Evolutionary conservation across 2,329 filamentous ascomycete species (phyloP), one percentile per base, ranked within the genome.

Genomic region (Blastomyces gilchristii): DNA sequence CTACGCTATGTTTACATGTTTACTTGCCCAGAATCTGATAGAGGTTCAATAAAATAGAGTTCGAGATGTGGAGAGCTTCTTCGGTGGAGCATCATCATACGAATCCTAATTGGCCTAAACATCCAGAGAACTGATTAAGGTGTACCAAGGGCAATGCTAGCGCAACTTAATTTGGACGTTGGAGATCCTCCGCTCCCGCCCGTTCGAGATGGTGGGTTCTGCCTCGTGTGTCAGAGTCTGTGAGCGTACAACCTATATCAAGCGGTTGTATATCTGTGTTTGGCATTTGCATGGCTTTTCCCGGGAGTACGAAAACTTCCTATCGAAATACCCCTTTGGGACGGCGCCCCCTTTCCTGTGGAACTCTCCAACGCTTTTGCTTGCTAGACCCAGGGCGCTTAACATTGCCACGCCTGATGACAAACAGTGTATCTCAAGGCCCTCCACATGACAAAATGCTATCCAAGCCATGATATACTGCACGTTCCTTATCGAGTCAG

Each of bases 151-250:
- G 1, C 1, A 11, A 11, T 5, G 31, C 39, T 58, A 58, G 41
- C 56, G 39, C 56, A 58, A 58, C 56, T 58, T 58, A 58, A 58
- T 58, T 58, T 58, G 56, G 56, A 58, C 56, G 56, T 58, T 58
- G 54, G 54, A 43, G 41, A 25, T 57, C 25, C 14, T 6, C 50
- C 16, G 25, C 12, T 18, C 22, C 11, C n/a, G 52, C 37, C 37
- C 28, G 28, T n/a, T 54, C 14, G 31, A 45, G 7, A 39, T 11
- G 37, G n/a, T 52, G 49, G 49, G 25, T 3, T 31, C 2, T 52
- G 9, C 16, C 22, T 31, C 49, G 3, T 6, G 49, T 52, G 22
- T 25, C 49, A 31, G 49, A 52, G 9, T 6, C 53, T 37, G 53
- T 25, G 34, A 14, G 37, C 22, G 56, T 45, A 14, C 39, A 58